Conservation (phyloP, 2,329 filamentous ascomycete genomes). For the Tolypocladium sp. region DNA sequence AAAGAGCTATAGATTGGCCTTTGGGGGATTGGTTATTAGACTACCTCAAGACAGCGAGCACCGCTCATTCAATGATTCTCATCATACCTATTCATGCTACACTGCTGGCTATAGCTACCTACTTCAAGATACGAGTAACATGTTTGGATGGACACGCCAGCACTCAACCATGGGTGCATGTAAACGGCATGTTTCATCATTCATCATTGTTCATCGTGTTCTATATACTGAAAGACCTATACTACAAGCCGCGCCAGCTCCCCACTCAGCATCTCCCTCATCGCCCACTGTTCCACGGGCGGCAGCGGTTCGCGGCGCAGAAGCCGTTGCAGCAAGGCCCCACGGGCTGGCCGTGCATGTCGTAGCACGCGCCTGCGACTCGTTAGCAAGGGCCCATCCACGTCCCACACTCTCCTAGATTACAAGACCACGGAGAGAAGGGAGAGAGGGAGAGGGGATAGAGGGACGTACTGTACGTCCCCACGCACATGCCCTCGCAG, state of each 20-base stretch:
- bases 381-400: background rate
- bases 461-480: constrained; percentile 21
- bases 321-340: constrained; percentile 33
- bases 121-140: too few relatives aligned
- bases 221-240: too few relatives aligned
- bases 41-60: background rate
- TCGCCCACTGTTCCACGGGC: constrained; percentile 21
- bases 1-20: too few relatives aligned
- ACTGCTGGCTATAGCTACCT: too few relatives aligned
- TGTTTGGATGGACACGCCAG: too few relatives aligned
- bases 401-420: background rate
- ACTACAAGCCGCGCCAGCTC: too few relatives aligned
- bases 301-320: constrained; percentile 31
- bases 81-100: too few relatives aligned
- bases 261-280: background rate
- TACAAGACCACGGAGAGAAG: too few relatives aligned
- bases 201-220: too few relatives aligned
- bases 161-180: too few relatives aligned
- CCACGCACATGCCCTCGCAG: constrained; percentile 32
- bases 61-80: background rate
- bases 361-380: constrained; percentile 21
- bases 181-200: too few relatives aligned
- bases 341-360: constrained; percentile 21
- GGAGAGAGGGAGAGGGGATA: too few relatives aligned
- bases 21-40: background rate